phyloP scores from a whole-genome alignment of 1,139 yeast genomes.

The Pneumocystis carinii region DNA sequence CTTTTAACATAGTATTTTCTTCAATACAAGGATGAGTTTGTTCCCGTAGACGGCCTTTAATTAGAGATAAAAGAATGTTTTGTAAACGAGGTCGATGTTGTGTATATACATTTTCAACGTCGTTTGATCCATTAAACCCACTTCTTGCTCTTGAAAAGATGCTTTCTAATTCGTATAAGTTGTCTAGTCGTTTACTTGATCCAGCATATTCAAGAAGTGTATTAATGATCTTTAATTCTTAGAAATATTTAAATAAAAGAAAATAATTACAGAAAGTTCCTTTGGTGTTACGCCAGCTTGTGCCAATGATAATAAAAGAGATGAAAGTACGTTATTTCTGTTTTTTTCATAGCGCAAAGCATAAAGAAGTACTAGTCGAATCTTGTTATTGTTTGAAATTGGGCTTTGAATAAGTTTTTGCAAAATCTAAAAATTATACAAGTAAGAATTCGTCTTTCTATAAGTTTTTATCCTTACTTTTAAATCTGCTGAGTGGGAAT shows the following conservation, averaged over 20 bases:
- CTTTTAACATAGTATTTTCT: slow-evolving; percentile 27
- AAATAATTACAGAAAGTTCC: slow-evolving; percentile 18
- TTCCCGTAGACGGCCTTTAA: slow-evolving; percentile 37
- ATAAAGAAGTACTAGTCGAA: slow-evolving; percentile 55
- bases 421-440: slow-evolving; percentile 22
- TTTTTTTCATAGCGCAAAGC: slow-evolving; percentile 47
- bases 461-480: neutral
- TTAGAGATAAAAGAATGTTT: slow-evolving; percentile 33
- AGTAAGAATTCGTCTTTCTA: neutral
- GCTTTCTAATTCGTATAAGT: slow-evolving; percentile 30
- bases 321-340: slow-evolving; percentile 28
- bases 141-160: slow-evolving; percentile 30
- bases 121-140: slow-evolving; percentile 31
- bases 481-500: slow-evolving; percentile 35
- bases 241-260: neutral
- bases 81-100: slow-evolving; percentile 68
- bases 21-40: slow-evolving; percentile 37
- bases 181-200: slow-evolving; percentile 30
- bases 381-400: slow-evolving; percentile 30
- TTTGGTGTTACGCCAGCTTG: slow-evolving; percentile 25
- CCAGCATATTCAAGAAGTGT: slow-evolving; percentile 31
- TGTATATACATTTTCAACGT: slow-evolving; percentile 45
- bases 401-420: slow-evolving; percentile 29
- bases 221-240: slow-evolving; percentile 16
- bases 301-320: slow-evolving; percentile 27